Conservation (phyloP, 371 early-diverging fungal genomes). For the Lichtheimia corymbifera region DNA sequence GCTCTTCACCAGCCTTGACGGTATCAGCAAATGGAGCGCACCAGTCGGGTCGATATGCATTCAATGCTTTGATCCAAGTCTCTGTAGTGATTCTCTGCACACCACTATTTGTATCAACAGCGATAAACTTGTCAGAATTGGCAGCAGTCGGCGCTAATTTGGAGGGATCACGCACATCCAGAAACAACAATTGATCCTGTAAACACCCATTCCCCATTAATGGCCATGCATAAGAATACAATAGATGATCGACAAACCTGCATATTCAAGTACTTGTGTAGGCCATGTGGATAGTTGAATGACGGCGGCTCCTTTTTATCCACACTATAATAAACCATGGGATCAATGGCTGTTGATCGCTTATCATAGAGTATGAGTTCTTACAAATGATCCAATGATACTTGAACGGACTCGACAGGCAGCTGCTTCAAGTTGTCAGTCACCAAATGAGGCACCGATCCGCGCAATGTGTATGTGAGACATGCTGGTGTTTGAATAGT, state of each 20-base stretch:
- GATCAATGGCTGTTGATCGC: no score
- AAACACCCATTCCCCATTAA: neutral
- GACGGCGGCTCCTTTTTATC: constrained; percentile 49
- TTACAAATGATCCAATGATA: constrained; percentile 67
- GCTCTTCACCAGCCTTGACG: constrained; percentile 44
- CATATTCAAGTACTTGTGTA: constrained; percentile 57
- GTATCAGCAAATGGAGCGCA: constrained; percentile 46
- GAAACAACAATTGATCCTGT: constrained; percentile 51
- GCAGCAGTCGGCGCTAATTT: constrained; percentile 41
- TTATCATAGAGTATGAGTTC: neutral
- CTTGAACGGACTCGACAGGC: constrained; percentile 46
- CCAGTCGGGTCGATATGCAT: constrained; percentile 58
- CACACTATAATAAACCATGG: constrained; percentile 21
- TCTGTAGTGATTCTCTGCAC: constrained; percentile 59
- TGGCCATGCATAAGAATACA: no score
- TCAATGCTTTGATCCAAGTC: constrained; percentile 51
- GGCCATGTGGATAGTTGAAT: constrained; percentile 54
- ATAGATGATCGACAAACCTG: constrained; percentile 23
- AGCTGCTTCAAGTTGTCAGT: constrained; percentile 60
- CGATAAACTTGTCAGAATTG: constrained; percentile 67
- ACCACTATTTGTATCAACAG: constrained; percentile 69
- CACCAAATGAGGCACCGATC: constrained; percentile 75
- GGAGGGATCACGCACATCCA: constrained; percentile 70
- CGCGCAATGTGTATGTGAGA: constrained; percentile 69
- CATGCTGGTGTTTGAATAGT: constrained; percentile 68